Evolutionary conservation across 2,329 filamentous ascomycete species (phyloP), one percentile per base, ranked within the genome.

Genomic region (Colletotrichum sp.): DNA sequence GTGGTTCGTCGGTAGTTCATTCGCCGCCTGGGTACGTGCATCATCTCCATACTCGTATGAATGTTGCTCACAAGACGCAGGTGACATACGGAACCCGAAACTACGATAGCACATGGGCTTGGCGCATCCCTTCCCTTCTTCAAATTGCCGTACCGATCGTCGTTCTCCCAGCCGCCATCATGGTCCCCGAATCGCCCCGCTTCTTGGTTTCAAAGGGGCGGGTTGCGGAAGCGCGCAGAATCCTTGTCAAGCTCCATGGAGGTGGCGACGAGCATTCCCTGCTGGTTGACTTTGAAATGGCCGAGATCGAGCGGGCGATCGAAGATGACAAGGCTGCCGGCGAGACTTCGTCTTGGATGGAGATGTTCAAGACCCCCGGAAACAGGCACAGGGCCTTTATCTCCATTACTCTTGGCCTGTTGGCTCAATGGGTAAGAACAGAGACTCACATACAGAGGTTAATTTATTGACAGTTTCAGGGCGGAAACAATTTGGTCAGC

Each of bases 161-260:
- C 36, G 64, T 66, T 43, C 38, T 78, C 4, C 77, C 77, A 2
- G 77, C 71, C 6, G 52, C 74, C 7, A 43, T 78, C 10, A 78
- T 84, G 28, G 75, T 79, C 9, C 80, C 80, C 12, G 76, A 78
- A 34, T 75, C 71, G 5, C 76, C 76, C 8, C 52, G 75, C 6
- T 78, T 66, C 67, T 71, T 78, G 34, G 69, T 78, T 6, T 73
- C 71, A 8, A 65, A 56, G 1, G 71, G 71, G 0, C 26, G 43
- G 2, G 2, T 32, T 15, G 34, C 38, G n/a, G 36, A 86, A 30
- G 84, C 86, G 5, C 80, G 80, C 34, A 79, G 81, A 16, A 83
- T 87, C 21, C 80, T 88, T 4, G 81, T 78, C 7, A 82, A 81
- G 3, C 87, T 85, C 52, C 86, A 87, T 38, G 83, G 84, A 0